Percentiles rank a stretch among this genome's conserved stretches.
Conservation (phyloP, 2,329 filamentous ascomycete species). For the Penicillium brevicompactum region DNA sequence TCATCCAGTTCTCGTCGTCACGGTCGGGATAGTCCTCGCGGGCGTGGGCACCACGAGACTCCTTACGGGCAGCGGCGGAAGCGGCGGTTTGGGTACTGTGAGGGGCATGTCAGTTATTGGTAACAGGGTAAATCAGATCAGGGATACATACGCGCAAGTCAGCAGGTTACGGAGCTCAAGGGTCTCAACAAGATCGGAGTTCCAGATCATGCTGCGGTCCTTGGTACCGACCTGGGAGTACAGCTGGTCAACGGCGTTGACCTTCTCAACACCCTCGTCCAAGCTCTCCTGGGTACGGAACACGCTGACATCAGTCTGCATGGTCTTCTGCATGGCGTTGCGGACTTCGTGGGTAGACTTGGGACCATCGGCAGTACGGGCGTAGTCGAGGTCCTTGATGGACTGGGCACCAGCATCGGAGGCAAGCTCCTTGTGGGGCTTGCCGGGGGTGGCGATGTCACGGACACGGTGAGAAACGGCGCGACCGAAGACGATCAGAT, state of each 20-base stretch:
- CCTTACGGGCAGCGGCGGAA: constrained; percentile 89
- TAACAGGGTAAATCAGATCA: background rate
- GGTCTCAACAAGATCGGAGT: constrained; percentile 94
- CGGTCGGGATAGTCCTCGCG: constrained; percentile 95
- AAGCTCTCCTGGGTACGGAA: constrained; percentile 94
- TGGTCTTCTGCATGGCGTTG: constrained; percentile 92
- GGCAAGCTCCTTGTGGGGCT: constrained; percentile 74
- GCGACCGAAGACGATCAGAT: constrained; percentile 96
- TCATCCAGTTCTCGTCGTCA: constrained; percentile 98
- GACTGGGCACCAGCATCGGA: constrained; percentile 87
- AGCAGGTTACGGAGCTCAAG: constrained; percentile 92
- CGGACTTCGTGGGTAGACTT: constrained; percentile 89
- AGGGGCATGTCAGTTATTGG: constrained; percentile 8
- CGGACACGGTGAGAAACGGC: constrained; percentile 96
- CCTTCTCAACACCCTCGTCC: constrained; percentile 88
- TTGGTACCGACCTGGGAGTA: constrained; percentile 89
- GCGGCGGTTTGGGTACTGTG: constrained; percentile 82
- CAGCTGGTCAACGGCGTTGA: constrained; percentile 77
- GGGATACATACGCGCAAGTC: constrained; percentile 81
- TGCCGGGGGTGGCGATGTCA: constrained; percentile 85
- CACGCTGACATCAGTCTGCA: constrained; percentile 96
- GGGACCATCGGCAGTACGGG: constrained; percentile 80
- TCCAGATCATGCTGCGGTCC: constrained; percentile 99
- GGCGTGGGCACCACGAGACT: constrained; percentile 95
- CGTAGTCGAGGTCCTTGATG: constrained; percentile 81